Conservation (phyloP, 1,139 yeast species). For the Taphrina confusa region DNA sequence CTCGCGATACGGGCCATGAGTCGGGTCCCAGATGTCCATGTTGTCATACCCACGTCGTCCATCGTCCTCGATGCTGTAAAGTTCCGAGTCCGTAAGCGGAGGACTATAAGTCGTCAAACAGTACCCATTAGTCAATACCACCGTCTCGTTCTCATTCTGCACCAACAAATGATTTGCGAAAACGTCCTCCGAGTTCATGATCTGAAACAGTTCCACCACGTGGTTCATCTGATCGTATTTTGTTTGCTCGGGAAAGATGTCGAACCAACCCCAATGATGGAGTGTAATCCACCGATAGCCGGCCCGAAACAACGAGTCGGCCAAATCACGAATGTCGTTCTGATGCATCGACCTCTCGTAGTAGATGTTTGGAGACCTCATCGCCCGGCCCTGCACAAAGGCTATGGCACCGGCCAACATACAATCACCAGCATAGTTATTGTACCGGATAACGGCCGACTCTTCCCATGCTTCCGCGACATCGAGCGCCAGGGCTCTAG, state of each 20-base stretch:
- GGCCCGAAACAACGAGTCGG: not conserved
- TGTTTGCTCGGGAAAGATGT: not conserved
- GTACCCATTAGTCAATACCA: not conserved
- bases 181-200: not conserved
- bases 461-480: not conserved
- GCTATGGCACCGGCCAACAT: not conserved
- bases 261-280: not conserved
- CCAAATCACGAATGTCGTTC: not conserved
- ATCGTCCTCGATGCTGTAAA: not conserved
- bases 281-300: not conserved
- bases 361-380: constrained; percentile 4
- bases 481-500: not conserved
- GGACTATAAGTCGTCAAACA: not conserved
- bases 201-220: not conserved
- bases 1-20: not conserved
- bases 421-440: not conserved
- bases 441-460: not conserved
- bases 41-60: not conserved
- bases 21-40: not conserved
- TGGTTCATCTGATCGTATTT: not conserved
- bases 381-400: not conserved
- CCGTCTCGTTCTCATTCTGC: not conserved
- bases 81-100: not conserved
- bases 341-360: not conserved
- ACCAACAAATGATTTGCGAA: constrained; percentile 1